These are phyloP conservation scores for Exophiala sp. DNA, from an alignment of 2,329 filamentous ascomycete species.

Conservation along the genomic window DNA sequence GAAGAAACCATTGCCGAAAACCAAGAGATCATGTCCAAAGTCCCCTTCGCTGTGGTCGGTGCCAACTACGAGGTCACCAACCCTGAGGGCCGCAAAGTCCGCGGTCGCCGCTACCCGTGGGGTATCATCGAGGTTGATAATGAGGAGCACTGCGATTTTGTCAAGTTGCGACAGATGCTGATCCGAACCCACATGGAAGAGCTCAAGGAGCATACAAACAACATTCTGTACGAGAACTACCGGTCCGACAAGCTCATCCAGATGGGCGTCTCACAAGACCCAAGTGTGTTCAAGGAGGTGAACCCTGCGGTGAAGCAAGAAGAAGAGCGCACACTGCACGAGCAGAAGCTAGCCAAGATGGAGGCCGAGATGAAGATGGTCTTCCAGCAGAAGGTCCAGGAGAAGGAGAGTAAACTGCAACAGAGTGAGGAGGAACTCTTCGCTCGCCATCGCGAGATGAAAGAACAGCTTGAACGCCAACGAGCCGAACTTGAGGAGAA, in stretches of 20 bases:
- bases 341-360: constrained; percentile 99
- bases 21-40: constrained; percentile 99
- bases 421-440: constrained; percentile 99
- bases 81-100: constrained; percentile 87
- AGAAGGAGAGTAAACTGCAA: constrained; percentile 99
- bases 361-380: constrained; percentile 99
- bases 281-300: constrained; percentile 99
- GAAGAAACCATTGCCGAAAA: constrained; percentile 99
- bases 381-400: constrained; percentile 99
- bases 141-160: constrained; percentile 99
- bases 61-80: constrained; percentile 91
- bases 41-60: constrained; percentile 95
- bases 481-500: constrained; percentile 95
- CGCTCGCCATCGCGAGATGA: constrained; percentile 98
- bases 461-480: constrained; percentile 96
- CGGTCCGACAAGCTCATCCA: constrained; percentile 97
- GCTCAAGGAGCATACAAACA: constrained; percentile 99
- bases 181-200: constrained; percentile 99
- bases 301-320: constrained; percentile 99
- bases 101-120: constrained; percentile 95
- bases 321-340: constrained; percentile 94
- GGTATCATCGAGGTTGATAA: constrained; percentile 99
- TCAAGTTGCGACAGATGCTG: constrained; percentile 99
- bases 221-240: constrained; percentile 98
- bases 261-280: constrained; percentile 98